These are phyloP conservation scores for Thielaviopsis cerberus DNA, from an alignment of 2,329 filamentous ascomycete species.

Conservation along the genomic window DNA sequence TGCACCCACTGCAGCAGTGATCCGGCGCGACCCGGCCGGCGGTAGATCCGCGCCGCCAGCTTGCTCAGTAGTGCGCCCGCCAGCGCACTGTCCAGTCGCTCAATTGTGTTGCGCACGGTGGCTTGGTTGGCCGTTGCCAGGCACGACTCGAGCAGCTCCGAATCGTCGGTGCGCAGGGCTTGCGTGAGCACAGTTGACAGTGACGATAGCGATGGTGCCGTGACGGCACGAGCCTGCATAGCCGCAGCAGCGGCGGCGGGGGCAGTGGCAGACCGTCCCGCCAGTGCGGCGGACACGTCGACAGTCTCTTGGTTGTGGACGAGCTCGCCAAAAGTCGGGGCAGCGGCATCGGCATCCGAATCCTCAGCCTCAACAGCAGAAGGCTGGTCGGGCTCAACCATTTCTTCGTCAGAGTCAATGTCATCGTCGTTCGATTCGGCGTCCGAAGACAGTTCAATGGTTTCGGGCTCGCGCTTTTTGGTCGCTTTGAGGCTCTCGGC, in stretches of 20 bases:
- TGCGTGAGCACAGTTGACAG: constrained; percentile 85
- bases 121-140: constrained; percentile 59
- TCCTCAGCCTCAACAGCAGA: constrained; percentile 16
- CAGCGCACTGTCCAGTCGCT: constrained; percentile 70
- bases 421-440: constrained; percentile 28
- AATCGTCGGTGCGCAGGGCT: constrained; percentile 81
- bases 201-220: constrained; percentile 54
- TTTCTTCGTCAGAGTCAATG: constrained; percentile 26
- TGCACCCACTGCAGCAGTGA: constrained; percentile 90
- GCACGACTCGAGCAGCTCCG: constrained; percentile 76
- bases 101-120: constrained; percentile 74
- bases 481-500: constrained; percentile 22
- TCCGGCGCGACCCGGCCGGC: constrained; percentile 72
- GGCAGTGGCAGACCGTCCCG: constrained; percentile 16
- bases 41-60: constrained; percentile 71
- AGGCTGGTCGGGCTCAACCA: constrained; percentile 16
- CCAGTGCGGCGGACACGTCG: constrained; percentile 48
- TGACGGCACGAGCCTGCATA: constrained; percentile 22
- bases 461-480: constrained; percentile 19
- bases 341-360: constrained; percentile 28
- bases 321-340: constrained; percentile 73
- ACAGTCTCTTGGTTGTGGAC: constrained; percentile 56
- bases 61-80: constrained; percentile 64
- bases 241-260: constrained; percentile 23
- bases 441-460: constrained; percentile 41